Conservation (phyloP, 2,329 filamentous ascomycete species). For the Chalaropsis ovoidea region DNA sequence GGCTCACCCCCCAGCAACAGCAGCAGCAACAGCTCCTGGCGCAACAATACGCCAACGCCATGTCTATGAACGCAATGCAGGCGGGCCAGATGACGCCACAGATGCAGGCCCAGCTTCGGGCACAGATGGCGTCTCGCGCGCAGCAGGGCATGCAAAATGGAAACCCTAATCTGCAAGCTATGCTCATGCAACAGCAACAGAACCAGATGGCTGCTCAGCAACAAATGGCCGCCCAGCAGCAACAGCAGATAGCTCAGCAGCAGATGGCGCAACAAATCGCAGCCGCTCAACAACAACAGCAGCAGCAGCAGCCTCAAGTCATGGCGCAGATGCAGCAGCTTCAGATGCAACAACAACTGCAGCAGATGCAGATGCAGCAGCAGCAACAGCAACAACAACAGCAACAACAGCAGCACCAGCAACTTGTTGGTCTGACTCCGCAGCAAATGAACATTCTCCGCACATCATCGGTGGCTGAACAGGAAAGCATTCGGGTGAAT, state of each 20-base stretch:
- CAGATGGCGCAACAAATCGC: slow-evolving; percentile 28
- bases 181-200: slow-evolving; percentile 33
- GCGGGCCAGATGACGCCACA: slow-evolving; percentile 27
- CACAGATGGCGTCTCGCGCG: background rate
- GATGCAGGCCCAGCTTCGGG: slow-evolving; percentile 19
- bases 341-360: slow-evolving; percentile 27
- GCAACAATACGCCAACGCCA: slow-evolving; percentile 18
- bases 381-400: slow-evolving; percentile 30
- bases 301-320: slow-evolving; percentile 24
- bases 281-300: slow-evolving; percentile 31
- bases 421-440: slow-evolving; percentile 31
- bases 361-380: slow-evolving; percentile 32
- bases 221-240: slow-evolving; percentile 32
- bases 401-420: slow-evolving; percentile 18
- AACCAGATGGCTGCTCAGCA: slow-evolving; percentile 43
- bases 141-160: slow-evolving; percentile 21
- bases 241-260: slow-evolving; percentile 30
- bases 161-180: slow-evolving; percentile 26
- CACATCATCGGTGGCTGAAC: slow-evolving; percentile 31
- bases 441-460: slow-evolving; percentile 27
- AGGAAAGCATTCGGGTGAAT: slow-evolving; percentile 27
- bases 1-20: slow-evolving; percentile 18
- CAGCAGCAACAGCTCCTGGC: slow-evolving; percentile 26
- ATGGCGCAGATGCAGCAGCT: slow-evolving; percentile 16
- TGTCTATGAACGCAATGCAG: slow-evolving; percentile 22